Evolutionary conservation across 2,329 filamentous ascomycete genomes (phyloP).

Genomic region (Botryotinia narcissicola): DNA sequence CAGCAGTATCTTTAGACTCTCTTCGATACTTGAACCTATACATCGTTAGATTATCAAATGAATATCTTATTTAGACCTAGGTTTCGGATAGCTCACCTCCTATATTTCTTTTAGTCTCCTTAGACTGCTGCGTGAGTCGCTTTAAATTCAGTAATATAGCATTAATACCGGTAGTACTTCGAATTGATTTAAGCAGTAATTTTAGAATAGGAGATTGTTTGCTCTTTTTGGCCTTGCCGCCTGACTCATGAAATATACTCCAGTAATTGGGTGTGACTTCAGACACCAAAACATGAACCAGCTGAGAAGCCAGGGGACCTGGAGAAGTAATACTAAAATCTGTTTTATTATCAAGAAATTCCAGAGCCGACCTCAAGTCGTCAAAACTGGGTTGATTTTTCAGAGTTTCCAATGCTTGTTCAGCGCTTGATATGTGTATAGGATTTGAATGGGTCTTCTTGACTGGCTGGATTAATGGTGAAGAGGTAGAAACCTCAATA

Average conservation of each 20-base stretch:
- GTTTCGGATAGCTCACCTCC: conserved; percentile 17
- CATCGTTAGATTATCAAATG: neutral
- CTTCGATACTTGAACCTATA: conserved; percentile 34
- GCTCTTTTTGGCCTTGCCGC: conserved; percentile 29
- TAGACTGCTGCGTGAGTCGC: conserved; percentile 54
- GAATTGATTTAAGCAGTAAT: conserved; percentile 62
- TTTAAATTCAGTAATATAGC: conserved; percentile 70
- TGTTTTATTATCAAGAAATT: conserved; percentile 46
- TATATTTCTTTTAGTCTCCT: conserved; percentile 35
- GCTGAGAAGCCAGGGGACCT: conserved; percentile 66
- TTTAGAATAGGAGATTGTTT: conserved; percentile 40
- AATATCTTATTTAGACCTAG: neutral
- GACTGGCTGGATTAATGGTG: conserved; percentile 21
- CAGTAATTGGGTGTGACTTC: conserved; percentile 82
- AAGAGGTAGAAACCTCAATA: conserved; percentile 27
- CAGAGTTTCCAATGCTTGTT: conserved; percentile 58
- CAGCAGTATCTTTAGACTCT: conserved; percentile 43
- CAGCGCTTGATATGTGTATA: conserved; percentile 31
- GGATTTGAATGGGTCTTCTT: conserved; percentile 15
- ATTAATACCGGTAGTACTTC: conserved; percentile 73
- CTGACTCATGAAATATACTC: conserved; percentile 56
- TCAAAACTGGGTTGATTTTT: conserved; percentile 62
- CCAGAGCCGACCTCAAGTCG: conserved; percentile 51
- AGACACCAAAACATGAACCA: conserved; percentile 71
- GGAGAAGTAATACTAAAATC: conserved; percentile 60